A percentile compares a stretch with the other conserved stretches of the same genome.
These are phyloP conservation scores for Coemansia sp. DNA, from an alignment of 192 early-diverging fungal genomes.

Conservation along the genomic window DNA sequence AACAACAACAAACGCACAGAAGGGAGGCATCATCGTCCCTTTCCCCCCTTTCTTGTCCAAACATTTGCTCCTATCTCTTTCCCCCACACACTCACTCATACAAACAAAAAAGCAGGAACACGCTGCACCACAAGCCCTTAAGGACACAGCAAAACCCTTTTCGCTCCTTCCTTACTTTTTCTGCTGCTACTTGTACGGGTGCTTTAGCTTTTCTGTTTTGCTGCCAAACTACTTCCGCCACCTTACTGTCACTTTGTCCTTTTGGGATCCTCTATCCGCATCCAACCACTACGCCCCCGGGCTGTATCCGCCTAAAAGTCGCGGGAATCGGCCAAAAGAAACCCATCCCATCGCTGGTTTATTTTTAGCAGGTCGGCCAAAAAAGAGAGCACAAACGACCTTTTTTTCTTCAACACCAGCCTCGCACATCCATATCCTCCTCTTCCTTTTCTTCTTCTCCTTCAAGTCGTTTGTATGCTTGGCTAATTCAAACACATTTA, in stretches of 20 bases:
- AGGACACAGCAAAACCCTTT: background rate
- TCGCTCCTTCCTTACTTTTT: background rate
- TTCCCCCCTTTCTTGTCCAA: background rate
- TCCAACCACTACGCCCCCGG: too few relatives aligned
- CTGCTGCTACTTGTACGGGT: background rate
- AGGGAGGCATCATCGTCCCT: background rate
- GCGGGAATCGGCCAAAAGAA: background rate
- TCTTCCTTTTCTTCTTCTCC: background rate
- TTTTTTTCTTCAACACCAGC: background rate
- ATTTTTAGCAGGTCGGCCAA: background rate
- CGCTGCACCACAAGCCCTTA: background rate
- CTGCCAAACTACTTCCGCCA: background rate
- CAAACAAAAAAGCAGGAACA: background rate
- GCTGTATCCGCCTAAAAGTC: background rate
- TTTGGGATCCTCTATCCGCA: background rate
- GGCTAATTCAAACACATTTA: background rate
- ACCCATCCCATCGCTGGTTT: conserved; percentile 3
- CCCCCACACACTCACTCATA: background rate
- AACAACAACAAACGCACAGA: too few relatives aligned
- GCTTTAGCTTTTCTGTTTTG: conserved; percentile 1
- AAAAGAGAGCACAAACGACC: background rate
- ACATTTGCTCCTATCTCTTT: too few relatives aligned
- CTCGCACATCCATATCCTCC: background rate
- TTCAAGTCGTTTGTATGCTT: conserved; percentile 1
- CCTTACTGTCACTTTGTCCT: background rate